Conservation (phyloP, 768 basidiomycete genomes). For the Phanerochaete carnosa region DNA sequence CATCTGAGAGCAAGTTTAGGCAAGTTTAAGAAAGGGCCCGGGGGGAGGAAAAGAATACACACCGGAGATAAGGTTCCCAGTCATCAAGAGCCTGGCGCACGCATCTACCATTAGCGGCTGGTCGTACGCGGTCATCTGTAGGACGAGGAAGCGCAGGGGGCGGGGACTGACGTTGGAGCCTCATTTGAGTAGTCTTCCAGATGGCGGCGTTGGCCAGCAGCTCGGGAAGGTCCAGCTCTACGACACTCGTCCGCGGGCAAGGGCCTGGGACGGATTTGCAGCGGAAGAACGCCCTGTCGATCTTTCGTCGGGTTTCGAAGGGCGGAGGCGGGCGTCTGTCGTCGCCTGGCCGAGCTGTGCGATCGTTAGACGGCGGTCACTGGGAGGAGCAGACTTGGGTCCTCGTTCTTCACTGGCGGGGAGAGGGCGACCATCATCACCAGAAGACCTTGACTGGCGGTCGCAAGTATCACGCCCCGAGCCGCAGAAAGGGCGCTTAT, state of each 20-base stretch:
- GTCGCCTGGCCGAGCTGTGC: conserved; percentile 3
- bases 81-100: too few species aligned
- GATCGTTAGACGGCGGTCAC: conserved; percentile 17
- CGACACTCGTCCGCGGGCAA: conserved; percentile 3
- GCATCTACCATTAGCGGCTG: conserved; percentile 22
- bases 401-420: conserved; percentile 9
- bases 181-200: conserved; percentile 5
- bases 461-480: too few species aligned
- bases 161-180: background rate
- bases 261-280: background rate
- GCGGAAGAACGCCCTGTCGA: background rate
- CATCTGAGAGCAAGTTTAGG: too few species aligned
- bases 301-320: background rate
- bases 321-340: conserved; percentile 11
- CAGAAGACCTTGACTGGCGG: conserved; percentile 8
- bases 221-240: background rate
- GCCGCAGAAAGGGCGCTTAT: too few species aligned
- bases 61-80: too few species aligned
- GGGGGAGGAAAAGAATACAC: too few species aligned
- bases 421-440: conserved; percentile 17
- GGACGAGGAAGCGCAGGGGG: background rate
- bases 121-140: background rate
- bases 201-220: background rate
- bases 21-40: too few species aligned
- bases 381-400: conserved; percentile 5